These are phyloP conservation scores for Schizophyllum amplum DNA, from an alignment of 1,284 basidiomycete species.

Conservation along the genomic window DNA sequence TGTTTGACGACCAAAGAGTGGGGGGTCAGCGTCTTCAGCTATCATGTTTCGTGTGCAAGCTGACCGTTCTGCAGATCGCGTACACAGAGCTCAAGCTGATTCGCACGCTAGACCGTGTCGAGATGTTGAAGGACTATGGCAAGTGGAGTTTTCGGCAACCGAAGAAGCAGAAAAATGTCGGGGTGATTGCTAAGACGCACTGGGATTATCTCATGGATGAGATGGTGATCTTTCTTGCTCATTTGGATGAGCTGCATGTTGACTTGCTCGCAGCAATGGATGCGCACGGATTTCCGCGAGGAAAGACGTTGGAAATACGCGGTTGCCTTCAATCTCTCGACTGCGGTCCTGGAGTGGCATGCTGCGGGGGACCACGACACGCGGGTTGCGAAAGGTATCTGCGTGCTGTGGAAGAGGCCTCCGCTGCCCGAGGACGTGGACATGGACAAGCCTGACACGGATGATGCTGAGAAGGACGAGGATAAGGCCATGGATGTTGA, in stretches of 20 bases:
- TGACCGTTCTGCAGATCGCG: constrained; percentile 45
- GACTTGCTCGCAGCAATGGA: constrained; percentile 70
- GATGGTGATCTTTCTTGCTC: constrained; percentile 55
- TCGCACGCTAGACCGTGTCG: constrained; percentile 80
- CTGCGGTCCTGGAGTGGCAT: constrained; percentile 85
- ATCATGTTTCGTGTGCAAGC: background rate
- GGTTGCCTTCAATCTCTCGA: constrained; percentile 80
- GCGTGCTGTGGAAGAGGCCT: constrained; percentile 56
- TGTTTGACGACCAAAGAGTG: constrained; percentile 73
- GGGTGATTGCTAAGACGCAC: constrained; percentile 77
- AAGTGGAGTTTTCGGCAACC: constrained; percentile 94
- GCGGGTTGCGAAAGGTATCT: constrained; percentile 60
- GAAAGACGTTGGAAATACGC: constrained; percentile 91
- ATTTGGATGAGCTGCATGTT: constrained; percentile 2
- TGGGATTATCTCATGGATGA: constrained; percentile 97
- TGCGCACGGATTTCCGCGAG: constrained; percentile 91
- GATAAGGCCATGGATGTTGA: constrained; percentile 24
- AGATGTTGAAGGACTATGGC: constrained; percentile 73
- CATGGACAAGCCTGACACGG: constrained; percentile 19
- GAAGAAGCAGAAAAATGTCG: constrained; percentile 84
- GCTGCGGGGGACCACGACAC: constrained; percentile 58
- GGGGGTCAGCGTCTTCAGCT: constrained; percentile 47
- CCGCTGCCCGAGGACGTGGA: constrained; percentile 19
- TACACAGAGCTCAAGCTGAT: constrained; percentile 70
- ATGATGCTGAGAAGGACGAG: constrained; percentile 18